Percentiles rank a stretch among this genome's conserved stretches.
Conservation (phyloP, 371 early-diverging fungal genomes). For the Syncephalastrum racemosum region DNA sequence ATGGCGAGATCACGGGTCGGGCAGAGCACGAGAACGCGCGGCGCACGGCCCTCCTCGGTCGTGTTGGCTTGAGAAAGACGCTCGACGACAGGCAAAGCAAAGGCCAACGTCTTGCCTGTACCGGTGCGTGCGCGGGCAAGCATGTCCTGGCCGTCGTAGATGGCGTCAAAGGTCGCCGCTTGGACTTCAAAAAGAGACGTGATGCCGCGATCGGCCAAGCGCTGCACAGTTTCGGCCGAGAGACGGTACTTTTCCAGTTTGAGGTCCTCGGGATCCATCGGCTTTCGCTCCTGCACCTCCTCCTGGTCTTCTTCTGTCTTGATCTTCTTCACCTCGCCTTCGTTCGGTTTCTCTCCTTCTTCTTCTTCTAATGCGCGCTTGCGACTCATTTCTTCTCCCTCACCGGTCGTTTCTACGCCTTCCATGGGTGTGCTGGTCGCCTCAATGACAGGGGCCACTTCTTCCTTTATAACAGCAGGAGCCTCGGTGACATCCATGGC, state of each 20-base stretch:
- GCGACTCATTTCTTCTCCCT: no score
- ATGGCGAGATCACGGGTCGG: constrained; percentile 99
- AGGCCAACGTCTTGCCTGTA: constrained; percentile 93
- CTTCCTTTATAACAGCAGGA: no score
- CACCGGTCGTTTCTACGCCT: no score
- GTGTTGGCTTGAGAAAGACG: constrained; percentile 53
- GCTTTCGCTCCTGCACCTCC: constrained; percentile 37
- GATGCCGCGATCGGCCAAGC: constrained; percentile 72
- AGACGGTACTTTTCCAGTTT: constrained; percentile 64
- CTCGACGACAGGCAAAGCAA: constrained; percentile 88
- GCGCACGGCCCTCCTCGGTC: constrained; percentile 69
- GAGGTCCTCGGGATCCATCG: constrained; percentile 59
- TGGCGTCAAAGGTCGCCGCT: constrained; percentile 81
- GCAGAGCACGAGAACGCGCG: constrained; percentile 81
- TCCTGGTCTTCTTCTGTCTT: constrained; percentile 29
- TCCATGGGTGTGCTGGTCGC: no score
- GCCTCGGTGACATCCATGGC: no score
- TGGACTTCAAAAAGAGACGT: constrained; percentile 90
- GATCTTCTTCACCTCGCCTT: constrained; percentile 30
- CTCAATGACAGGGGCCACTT: no score
- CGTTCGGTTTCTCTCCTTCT: constrained; percentile 38
- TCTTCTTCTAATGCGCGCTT: constrained; percentile 16
- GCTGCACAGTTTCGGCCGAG: constrained; percentile 57
- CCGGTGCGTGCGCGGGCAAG: constrained; percentile 97
- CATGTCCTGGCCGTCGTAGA: constrained; percentile 87